A percentile compares a stretch with the other conserved stretches of the same genome.
Evolutionary conservation across 1,139 yeast species (phyloP).

Genomic region (Kluyveromyces sp.): DNA sequence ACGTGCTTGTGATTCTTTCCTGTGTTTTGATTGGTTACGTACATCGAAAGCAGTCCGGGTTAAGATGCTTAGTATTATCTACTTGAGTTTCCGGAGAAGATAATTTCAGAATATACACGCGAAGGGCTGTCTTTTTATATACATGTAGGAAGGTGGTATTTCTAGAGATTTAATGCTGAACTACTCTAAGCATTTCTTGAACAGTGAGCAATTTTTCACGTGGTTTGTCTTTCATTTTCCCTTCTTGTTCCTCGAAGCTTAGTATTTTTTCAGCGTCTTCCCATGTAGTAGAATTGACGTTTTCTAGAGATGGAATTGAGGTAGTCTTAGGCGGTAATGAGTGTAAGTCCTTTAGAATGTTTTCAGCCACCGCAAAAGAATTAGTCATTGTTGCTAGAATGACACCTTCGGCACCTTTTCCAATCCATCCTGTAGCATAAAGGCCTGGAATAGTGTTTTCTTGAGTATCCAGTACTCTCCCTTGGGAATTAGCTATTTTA

Average conservation of each 20-base stretch:
- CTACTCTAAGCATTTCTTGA: conserved; percentile 9
- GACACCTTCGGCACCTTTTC: conserved; percentile 82
- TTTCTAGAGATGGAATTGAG: conserved; percentile 16
- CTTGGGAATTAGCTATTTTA: conserved; percentile 50
- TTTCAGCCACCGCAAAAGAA: conserved; percentile 66
- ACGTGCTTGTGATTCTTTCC: no score
- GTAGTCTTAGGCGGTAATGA: not conserved
- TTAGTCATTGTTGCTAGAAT: conserved; percentile 89
- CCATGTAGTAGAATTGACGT: conserved; percentile 50
- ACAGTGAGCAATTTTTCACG: conserved; percentile 31
- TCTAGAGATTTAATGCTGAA: not conserved
- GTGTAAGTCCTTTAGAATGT: conserved; percentile 48
- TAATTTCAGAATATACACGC: not conserved
- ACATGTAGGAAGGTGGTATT: no score
- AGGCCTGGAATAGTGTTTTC: conserved; percentile 41
- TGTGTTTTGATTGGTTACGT: no score
- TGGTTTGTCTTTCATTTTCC: conserved; percentile 41
- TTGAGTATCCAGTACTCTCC: conserved; percentile 41
- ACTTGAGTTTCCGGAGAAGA: no score
- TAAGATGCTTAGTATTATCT: no score
- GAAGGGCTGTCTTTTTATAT: not conserved
- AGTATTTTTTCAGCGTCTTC: conserved; percentile 62
- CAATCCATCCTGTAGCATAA: conserved; percentile 90
- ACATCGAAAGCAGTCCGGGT: no score
- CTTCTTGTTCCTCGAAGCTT: conserved; percentile 43